Evolutionary conservation across 1,139 yeast genomes (phyloP).

Genomic region (Hanseniaspora sp.): DNA sequence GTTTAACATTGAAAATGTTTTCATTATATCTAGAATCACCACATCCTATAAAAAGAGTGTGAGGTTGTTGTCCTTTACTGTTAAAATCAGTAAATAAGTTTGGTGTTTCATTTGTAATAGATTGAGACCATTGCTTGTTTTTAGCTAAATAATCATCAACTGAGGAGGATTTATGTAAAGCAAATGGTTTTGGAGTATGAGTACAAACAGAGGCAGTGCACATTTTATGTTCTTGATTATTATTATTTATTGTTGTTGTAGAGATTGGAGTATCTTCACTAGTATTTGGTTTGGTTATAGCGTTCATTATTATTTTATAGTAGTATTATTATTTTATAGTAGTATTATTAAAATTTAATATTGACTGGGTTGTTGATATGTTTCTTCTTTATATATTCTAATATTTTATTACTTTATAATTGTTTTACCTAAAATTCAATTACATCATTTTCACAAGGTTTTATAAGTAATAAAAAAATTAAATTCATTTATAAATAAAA

Average conservation of each 20-base stretch:
- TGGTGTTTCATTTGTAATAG: slow-evolving; percentile 50
- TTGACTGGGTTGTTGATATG: too few relatives aligned
- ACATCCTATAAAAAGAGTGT: slow-evolving; percentile 92
- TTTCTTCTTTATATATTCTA: not conserved
- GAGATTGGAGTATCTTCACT: too few relatives aligned
- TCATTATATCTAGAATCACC: slow-evolving; percentile 90
- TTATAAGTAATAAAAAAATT: not conserved
- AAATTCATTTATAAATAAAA: not conserved
- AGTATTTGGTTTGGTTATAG: not conserved
- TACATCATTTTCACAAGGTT: not conserved
- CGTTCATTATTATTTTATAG: not conserved
- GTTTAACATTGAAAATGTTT: slow-evolving; percentile 62
- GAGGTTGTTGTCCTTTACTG: slow-evolving; percentile 82
- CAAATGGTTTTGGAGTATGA: slow-evolving; percentile 36
- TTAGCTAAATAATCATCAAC: slow-evolving; percentile 55
- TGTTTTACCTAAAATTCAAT: not conserved
- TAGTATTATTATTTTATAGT: too few relatives aligned
- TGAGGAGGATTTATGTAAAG: slow-evolving; percentile 45
- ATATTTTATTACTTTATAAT: not conserved
- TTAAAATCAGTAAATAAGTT: slow-evolving; percentile 52
- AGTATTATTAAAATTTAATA: too few relatives aligned
- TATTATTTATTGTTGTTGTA: not conserved
- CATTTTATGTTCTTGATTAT: slow-evolving; percentile 2
- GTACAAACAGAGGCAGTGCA: slow-evolving; percentile 9
- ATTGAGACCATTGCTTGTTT: slow-evolving; percentile 58